Percentiles rank a stretch among this genome's conserved stretches.
phyloP scores from a whole-genome alignment of 2,329 filamentous ascomycete genomes.

The Sporothrix protearum region DNA sequence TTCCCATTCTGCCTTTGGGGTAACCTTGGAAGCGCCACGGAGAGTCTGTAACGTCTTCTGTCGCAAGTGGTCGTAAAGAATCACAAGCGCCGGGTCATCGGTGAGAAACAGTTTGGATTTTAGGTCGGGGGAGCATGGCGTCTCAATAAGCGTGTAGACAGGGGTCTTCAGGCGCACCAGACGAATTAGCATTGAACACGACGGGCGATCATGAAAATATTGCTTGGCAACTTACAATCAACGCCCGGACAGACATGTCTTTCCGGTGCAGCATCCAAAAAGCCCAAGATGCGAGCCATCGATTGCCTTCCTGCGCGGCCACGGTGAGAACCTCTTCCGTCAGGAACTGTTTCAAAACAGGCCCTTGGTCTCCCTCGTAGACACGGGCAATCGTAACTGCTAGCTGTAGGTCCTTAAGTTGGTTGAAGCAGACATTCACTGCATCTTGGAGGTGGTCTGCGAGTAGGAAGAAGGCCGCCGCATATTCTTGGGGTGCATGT shows the following conservation, averaged over 20 bases:
- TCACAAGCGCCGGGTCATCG: constrained; percentile 84
- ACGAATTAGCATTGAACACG: not conserved
- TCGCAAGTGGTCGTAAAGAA: constrained; percentile 82
- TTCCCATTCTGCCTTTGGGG: constrained; percentile 76
- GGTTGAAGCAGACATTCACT: constrained; percentile 78
- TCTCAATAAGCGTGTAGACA: constrained; percentile 68
- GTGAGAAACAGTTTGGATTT: constrained; percentile 77
- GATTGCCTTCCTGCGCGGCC: constrained; percentile 76
- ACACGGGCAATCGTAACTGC: constrained; percentile 84
- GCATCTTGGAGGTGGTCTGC: constrained; percentile 82
- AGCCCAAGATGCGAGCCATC: constrained; percentile 93
- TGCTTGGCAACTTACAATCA: constrained; percentile 60
- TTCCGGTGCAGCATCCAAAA: constrained; percentile 85
- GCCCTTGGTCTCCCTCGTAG: constrained; percentile 80
- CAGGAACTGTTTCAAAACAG: constrained; percentile 68
- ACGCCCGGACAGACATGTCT: constrained; percentile 76
- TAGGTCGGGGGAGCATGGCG: constrained; percentile 64
- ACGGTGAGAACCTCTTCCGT: constrained; percentile 74
- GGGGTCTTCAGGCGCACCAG: constrained; percentile 58
- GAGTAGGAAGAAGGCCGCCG: constrained; percentile 90
- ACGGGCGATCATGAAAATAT: not conserved
- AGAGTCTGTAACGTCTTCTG: constrained; percentile 79
- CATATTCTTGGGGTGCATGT: constrained; percentile 62
- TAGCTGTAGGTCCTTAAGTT: constrained; percentile 83
- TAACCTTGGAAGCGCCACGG: constrained; percentile 77